phyloP scores from a whole-genome alignment of 495 filamentous ascomycete genomes.

The Evansstolkia leycettana region DNA sequence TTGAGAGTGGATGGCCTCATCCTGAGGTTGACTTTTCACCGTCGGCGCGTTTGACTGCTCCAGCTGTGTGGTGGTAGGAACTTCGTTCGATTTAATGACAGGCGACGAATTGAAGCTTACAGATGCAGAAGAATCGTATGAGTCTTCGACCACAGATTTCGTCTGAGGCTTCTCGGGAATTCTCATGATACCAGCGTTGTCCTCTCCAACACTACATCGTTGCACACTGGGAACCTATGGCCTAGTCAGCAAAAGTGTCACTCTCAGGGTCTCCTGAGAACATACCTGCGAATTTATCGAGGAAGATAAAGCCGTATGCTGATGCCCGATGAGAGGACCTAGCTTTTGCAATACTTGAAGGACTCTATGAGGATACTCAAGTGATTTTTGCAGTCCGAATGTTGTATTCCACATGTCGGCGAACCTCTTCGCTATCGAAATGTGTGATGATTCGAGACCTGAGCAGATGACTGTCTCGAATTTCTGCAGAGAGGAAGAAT shows the following conservation, averaged over 20 bases:
- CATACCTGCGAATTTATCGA: constrained; percentile 6
- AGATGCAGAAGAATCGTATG: constrained; percentile 3
- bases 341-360: constrained; percentile 34
- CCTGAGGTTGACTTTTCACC: no score
- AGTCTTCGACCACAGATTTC: constrained; percentile 7
- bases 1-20: no score
- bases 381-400: constrained; percentile 32
- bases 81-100: constrained; percentile 7
- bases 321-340: constrained; percentile 32
- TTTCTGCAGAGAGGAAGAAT: constrained; percentile 27
- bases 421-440: constrained; percentile 36
- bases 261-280: constrained; percentile 4
- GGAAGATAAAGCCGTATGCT: constrained; percentile 17
- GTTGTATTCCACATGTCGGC: constrained; percentile 48
- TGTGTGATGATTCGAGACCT: constrained; percentile 44
- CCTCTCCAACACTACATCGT: no score
- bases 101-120: constrained; percentile 16
- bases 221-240: no score
- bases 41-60: constrained; percentile 4
- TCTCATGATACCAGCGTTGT: no score
- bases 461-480: constrained; percentile 43
- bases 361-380: constrained; percentile 37
- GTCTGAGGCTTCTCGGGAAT: constrained; percentile 9
- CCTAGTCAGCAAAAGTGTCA: neutral
- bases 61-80: constrained; percentile 1